phyloP scores from a whole-genome alignment of 345 rosid genomes.

The Brassica napus region DNA sequence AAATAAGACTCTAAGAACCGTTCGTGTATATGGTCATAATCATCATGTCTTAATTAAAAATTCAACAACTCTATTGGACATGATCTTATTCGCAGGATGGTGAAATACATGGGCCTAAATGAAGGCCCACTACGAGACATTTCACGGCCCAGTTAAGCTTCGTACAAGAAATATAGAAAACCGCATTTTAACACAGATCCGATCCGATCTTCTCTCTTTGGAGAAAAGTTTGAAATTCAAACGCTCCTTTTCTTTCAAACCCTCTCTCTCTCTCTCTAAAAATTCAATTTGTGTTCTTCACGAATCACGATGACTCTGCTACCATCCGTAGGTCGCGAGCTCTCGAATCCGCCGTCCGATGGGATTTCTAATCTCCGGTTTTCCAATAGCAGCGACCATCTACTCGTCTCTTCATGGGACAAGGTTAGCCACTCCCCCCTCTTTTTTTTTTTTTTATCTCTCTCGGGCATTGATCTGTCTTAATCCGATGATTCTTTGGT shows the following conservation, averaged over 20 bases:
- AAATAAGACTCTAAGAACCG: too few relatives aligned
- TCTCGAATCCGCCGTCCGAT: constrained; percentile 76
- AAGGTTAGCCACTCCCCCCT: constrained; percentile 49
- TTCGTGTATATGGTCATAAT: too few relatives aligned
- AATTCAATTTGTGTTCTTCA: too few relatives aligned
- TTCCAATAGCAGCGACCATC: constrained; percentile 91
- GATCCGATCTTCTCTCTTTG: not conserved
- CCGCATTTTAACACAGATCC: too few relatives aligned
- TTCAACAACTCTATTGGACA: too few relatives aligned
- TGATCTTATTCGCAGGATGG: too few relatives aligned
- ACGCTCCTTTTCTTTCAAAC: constrained; percentile 15
- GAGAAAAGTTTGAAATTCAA: constrained; percentile 25
- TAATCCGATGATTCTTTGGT: not conserved
- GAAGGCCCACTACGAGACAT: too few relatives aligned
- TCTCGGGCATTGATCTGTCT: not conserved
- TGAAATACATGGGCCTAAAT: too few relatives aligned
- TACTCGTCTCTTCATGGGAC: constrained; percentile 98
- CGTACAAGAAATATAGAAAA: too few relatives aligned
- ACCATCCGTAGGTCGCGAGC: constrained; percentile 74
- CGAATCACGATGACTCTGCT: constrained; percentile 37
- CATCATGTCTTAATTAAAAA: too few relatives aligned
- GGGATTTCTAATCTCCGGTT: constrained; percentile 94
- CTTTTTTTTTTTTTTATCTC: not conserved
- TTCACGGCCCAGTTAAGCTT: too few relatives aligned
- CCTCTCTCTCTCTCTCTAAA: not conserved